Base-by-base conservation (phyloP, 148 eudicot species). In the Diospyros kaki region DNA sequence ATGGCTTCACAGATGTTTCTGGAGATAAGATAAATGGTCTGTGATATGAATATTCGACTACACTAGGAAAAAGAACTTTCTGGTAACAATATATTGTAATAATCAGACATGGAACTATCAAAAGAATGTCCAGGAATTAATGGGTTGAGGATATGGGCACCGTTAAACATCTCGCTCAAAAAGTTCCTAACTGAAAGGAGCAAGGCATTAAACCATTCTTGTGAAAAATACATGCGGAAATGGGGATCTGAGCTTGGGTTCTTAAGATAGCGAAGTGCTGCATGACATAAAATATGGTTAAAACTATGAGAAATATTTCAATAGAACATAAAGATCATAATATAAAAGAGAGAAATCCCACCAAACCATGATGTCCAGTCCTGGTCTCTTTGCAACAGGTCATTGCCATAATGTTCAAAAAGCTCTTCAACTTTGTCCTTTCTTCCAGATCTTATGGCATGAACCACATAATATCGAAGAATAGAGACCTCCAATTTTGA, bases 331-430 rank as follows among this genome's bases (percentile, higher is more conserved):
- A 64, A 69, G 63, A n/a, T 62, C 6, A 68, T 15, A 73, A 53
- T 68, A 50, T 68, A 7, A 6, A 74, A 5, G 58, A 40, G n/a
- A 69, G 70, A 75, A 69, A 46, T 60, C 96, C 71, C 61, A 94
- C 98, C 91, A 86, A 92, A 94, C 97, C 98, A 94, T 12, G 90
- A 85, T 65, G 87, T 86, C 98, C 98, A 92, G 72, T 86, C 90
- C 40, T 83, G 78, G 69, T 87, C 92, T 65, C 75, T 87, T 73
- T 76, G 89, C 87, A 86, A 73, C 91, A 94, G 85, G 17, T 83
- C 89, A 82, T 81, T 83, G 40, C 96, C 98, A 61, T 79, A 73
- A 66, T 67, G 64, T 51, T 58, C 88, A 69, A 92, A 90, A 74
- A 94, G 84, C 84, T 92, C 93, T 14, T 74, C 45, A 17, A 94